phyloP scores from a whole-genome alignment of 495 filamentous ascomycete species.

The Xeromyces bisporus region DNA sequence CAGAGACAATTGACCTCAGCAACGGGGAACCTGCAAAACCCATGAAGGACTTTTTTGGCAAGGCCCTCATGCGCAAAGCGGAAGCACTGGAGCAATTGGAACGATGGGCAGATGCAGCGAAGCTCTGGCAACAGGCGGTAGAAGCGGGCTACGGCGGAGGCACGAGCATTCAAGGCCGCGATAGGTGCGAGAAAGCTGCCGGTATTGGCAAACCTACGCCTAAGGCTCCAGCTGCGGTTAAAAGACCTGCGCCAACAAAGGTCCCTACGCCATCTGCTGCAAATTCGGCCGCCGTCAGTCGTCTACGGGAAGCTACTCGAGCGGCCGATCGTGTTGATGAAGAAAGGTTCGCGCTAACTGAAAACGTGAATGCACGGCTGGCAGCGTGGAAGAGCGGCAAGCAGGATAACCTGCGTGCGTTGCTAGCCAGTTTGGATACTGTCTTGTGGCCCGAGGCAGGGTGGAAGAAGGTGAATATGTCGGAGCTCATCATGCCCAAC shows the following conservation, averaged over 20 bases:
- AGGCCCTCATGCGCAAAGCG: slow-evolving; percentile 84
- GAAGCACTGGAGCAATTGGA: slow-evolving; percentile 93
- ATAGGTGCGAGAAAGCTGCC: slow-evolving; percentile 75
- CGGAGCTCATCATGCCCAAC: slow-evolving; percentile 71
- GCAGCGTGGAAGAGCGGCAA: slow-evolving; percentile 72
- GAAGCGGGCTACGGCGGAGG: slow-evolving; percentile 70
- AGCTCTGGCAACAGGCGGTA: slow-evolving; percentile 66
- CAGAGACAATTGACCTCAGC: slow-evolving; percentile 57
- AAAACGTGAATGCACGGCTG: slow-evolving; percentile 64
- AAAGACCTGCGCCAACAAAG: slow-evolving; percentile 21
- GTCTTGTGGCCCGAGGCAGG: slow-evolving; percentile 84
- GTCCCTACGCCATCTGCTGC: slow-evolving; percentile 22
- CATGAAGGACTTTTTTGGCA: slow-evolving; percentile 85
- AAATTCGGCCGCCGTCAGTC: slow-evolving; percentile 47
- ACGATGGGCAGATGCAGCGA: slow-evolving; percentile 70
- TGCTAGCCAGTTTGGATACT: slow-evolving; percentile 72
- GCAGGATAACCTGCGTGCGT: slow-evolving; percentile 76
- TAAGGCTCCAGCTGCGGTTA: slow-evolving; percentile 20
- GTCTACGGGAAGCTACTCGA: slow-evolving; percentile 64
- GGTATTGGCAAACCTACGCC: slow-evolving; percentile 34
- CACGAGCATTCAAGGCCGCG: slow-evolving; percentile 68
- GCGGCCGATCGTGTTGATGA: slow-evolving; percentile 71
- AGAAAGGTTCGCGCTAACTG: slow-evolving; percentile 78
- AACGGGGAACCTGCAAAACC: slow-evolving; percentile 51
- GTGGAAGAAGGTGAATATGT: slow-evolving; percentile 94